Base-by-base conservation (phyloP, 768 basidiomycete species). In the Collybia sp. region DNA sequence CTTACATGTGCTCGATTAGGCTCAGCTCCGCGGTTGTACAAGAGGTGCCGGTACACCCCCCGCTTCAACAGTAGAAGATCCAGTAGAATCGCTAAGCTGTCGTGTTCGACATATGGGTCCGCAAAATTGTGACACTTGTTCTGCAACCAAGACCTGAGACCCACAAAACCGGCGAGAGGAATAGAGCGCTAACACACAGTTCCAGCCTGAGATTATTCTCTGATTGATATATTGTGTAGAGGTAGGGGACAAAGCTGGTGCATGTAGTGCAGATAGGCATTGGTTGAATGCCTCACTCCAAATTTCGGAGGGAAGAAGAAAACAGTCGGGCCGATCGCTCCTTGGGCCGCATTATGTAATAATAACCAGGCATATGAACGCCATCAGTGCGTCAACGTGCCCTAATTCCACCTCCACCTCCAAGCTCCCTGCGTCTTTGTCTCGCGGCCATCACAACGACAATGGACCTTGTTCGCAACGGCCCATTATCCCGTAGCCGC, bases 41-140 rank as follows among this genome's bases (percentile, higher is more conserved):
- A 65, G 13, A 93, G 63, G 64, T 93, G 90, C 13, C 85, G 73
- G 58, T 85, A 92, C 2, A 92, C 90, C 11, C 79, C 89, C 32
- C 84, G 67, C 62, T 92, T 92, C 17, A 93, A 72, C 17, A 93
- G 72, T 42, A 93, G 85, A 1, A 93, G 73, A 65, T 93, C 91
- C 34, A 93, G 72, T 5, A 88, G 64, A 15, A 92, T 67, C 1
- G 80, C 84, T 49, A 92, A 65, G 0, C 72, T 67, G 59, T 92
- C 88, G 50, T 92, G 84, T 59, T 93, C 90, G 49, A 92, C 87
- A 54, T 92, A 93, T 46, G 88, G 88, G 63, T 93, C 91, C 0
- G 83, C 88, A 56, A 92, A 90, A 19, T 68, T 64, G 32, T 71
- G 73, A 56, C 87, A 88, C 44, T 67, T 67, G 18, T 68, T 64